Evolutionary conservation across 129 eudicot genomes (phyloP), one percentile per base, ranked within the genome.

Genomic region (Silybum marianum): DNA sequence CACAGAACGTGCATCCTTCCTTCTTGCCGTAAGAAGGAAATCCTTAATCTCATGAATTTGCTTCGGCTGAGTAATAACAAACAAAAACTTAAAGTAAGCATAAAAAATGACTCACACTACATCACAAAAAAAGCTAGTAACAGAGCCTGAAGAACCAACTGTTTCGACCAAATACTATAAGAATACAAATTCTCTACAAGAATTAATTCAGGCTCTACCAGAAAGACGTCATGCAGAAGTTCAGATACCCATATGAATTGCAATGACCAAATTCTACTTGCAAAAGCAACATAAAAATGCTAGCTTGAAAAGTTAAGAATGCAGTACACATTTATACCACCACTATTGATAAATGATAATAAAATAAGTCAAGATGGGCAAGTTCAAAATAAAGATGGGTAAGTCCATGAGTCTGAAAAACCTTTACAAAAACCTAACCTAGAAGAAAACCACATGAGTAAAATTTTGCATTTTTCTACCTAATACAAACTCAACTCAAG

Each of bases 1-100:
- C 89, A 86, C 86, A 26, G 89, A 86, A 4, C 84, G 79, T n/a
- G 89, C 89, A 86, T 86, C 89, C 80, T 86, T 86, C 86, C 89
- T 86, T 83, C 89, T 86, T 46, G 87, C 89, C 13, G 89, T 86
- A 24, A 86, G 82, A 71, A 86, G 89, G 34, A 86, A 86, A 76
- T 86, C 89, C 82, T 86, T 86, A 30, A 86, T 86, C 84, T 86
- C 89, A 0, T 86, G 89, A 54, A 86, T 86, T 83, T 86, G 89
- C 85, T 86, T 86, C 82, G 89, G 89, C 89, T 86, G 82, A 63
- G 4, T 25, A 62, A 9, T 19, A 77, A 71, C 16, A 74, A 34
- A 2, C 16, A 11, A 1, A 42, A 75, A 70, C 0, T 24, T 22
- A 78, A 78, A 9, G 9, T 34, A 75, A 69, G 16, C 63, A 75